Percentiles rank a stretch among this genome's conserved stretches.
Evolutionary conservation across 2,329 filamentous ascomycete species (phyloP).

Genomic region (Neofusicoccum umdonicola): DNA sequence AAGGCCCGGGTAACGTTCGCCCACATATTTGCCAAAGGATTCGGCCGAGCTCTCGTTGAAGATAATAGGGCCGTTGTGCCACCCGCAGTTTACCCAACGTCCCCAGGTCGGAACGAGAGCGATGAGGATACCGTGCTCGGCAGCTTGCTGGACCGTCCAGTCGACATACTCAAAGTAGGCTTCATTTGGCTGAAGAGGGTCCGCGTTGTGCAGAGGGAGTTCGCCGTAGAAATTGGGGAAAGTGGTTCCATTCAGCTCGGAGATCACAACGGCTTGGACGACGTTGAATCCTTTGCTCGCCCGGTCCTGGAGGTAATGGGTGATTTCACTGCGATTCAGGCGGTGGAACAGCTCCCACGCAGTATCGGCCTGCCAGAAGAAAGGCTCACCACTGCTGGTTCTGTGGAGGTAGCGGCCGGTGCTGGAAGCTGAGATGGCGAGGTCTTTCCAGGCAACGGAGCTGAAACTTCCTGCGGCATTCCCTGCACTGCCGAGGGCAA

Average conservation of each 20-base stretch:
- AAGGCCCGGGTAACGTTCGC: not conserved
- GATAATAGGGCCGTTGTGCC: not conserved
- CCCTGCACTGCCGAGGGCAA: no score
- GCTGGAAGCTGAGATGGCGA: not conserved
- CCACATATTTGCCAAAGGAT: not conserved
- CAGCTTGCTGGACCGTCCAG: not conserved
- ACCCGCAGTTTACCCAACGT: conserved; percentile 1
- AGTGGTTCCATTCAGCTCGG: not conserved
- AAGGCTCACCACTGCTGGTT: not conserved
- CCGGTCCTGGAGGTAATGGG: not conserved
- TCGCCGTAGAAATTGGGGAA: conserved; percentile 10
- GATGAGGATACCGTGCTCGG: conserved; percentile 5
- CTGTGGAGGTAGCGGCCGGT: not conserved
- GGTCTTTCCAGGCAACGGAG: not conserved
- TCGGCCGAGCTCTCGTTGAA: not conserved
- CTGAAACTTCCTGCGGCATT: no score
- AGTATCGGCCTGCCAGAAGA: conserved; percentile 3
- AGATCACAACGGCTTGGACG: conserved; percentile 3
- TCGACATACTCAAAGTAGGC: not conserved
- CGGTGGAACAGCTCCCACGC: conserved; percentile 14
- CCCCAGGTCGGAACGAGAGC: conserved; percentile 3
- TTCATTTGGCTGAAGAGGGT: not conserved
- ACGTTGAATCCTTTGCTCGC: conserved; percentile 7
- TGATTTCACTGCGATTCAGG: not conserved
- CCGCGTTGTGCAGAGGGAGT: not conserved